Conservation (phyloP, 495 filamentous ascomycete genomes). For the Monascus purpureus region DNA sequence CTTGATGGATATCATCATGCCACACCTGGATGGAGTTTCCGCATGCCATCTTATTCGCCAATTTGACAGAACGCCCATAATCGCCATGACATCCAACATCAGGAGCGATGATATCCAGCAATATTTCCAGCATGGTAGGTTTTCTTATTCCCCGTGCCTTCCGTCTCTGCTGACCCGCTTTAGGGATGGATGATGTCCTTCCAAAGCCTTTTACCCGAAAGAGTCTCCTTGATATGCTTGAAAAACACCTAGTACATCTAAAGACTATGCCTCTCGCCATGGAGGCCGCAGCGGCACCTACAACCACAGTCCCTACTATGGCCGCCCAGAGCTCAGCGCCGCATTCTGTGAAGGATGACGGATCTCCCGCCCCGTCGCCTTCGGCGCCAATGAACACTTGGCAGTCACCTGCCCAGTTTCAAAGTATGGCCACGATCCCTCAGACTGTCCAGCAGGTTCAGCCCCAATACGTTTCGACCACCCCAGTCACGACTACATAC, state of each 20-base stretch:
- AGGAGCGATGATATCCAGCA: slow-evolving; percentile 92
- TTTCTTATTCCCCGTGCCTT: slow-evolving; percentile 1
- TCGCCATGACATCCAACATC: slow-evolving; percentile 98
- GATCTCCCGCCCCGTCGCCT: slow-evolving; percentile 65
- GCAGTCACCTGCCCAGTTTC: slow-evolving; percentile 60
- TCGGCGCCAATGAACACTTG: slow-evolving; percentile 52
- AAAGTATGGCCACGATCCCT: slow-evolving; percentile 46
- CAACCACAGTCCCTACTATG: slow-evolving; percentile 33
- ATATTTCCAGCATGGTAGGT: slow-evolving; percentile 91
- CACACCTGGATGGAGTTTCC: slow-evolving; percentile 85
- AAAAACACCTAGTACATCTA: slow-evolving; percentile 74
- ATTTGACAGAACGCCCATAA: slow-evolving; percentile 76
- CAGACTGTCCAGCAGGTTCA: slow-evolving; percentile 33
- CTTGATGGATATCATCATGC: slow-evolving; percentile 99
- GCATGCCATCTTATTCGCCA: slow-evolving; percentile 90
- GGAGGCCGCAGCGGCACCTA: slow-evolving; percentile 44
- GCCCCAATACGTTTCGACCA: slow-evolving; percentile 36
- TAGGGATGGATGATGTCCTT: slow-evolving; percentile 98
- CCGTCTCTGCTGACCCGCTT: slow-evolving; percentile 6
- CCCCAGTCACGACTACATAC: slow-evolving; percentile 27
- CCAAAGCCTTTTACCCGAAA: slow-evolving; percentile 97
- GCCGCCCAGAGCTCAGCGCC: slow-evolving; percentile 36
- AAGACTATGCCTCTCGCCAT: slow-evolving; percentile 46
- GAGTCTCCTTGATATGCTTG: slow-evolving; percentile 78
- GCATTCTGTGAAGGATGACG: slow-evolving; percentile 65